Conservation (phyloP, 2,329 filamentous ascomycete species). For the Chaetomium strumarium region DNA sequence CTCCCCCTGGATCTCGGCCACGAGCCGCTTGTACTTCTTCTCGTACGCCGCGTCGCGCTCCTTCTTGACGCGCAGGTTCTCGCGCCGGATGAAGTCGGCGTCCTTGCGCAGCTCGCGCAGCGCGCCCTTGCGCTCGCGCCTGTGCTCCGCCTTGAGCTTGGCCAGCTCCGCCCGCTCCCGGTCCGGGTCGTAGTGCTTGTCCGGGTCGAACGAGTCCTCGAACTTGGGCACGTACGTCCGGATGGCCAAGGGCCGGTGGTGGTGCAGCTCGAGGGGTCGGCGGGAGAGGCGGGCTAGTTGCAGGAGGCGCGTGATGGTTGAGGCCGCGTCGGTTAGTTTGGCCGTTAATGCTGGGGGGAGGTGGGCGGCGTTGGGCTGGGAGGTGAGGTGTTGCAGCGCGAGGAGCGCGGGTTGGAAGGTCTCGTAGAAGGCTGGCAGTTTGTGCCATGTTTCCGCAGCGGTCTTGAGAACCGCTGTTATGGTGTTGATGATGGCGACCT, state of each 20-base stretch:
- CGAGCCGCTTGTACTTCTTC: constrained; percentile 86
- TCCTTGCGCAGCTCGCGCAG: constrained; percentile 94
- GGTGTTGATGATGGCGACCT: constrained; percentile 56
- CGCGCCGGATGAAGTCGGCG: constrained; percentile 84
- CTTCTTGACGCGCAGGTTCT: constrained; percentile 88
- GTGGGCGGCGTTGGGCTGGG: constrained; percentile 45
- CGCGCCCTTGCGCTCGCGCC: constrained; percentile 90
- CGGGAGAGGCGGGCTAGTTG: constrained; percentile 59
- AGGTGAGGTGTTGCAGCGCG: constrained; percentile 56
- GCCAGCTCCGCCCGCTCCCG: constrained; percentile 78
- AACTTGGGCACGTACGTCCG: constrained; percentile 88
- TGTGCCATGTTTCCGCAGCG: constrained; percentile 67
- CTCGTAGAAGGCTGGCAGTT: constrained; percentile 69
- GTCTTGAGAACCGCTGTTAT: constrained; percentile 60
- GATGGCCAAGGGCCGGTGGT: constrained; percentile 83
- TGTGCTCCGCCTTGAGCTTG: constrained; percentile 85
- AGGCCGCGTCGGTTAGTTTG: constrained; percentile 36
- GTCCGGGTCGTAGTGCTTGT: constrained; percentile 96
- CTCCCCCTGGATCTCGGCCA: constrained; percentile 93
- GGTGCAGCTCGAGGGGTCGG: constrained; percentile 78
- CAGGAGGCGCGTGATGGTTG: constrained; percentile 49
- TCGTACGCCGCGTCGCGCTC: constrained; percentile 90
- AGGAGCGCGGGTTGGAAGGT: constrained; percentile 62
- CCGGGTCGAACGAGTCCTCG: constrained; percentile 89
- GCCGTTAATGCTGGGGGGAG: constrained; percentile 41